Evolutionary conservation across 1,139 yeast genomes (phyloP).

Genomic region (Yamadazyma taylorii): DNA sequence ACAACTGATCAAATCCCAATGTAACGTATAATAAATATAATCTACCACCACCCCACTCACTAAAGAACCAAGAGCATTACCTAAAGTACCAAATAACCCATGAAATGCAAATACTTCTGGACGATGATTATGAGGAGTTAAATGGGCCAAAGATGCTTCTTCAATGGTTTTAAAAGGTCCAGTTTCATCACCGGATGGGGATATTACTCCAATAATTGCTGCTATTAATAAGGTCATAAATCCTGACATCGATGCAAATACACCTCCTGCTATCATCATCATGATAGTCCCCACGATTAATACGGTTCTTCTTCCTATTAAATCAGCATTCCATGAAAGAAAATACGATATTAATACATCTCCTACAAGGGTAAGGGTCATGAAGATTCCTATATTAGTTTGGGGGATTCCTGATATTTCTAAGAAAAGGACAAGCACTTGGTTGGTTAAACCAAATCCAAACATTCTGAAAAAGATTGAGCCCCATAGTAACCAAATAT

Average conservation of each 20-base stretch:
- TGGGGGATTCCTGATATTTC: constrained; percentile 57
- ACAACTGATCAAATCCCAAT: constrained; percentile 38
- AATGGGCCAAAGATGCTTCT: constrained; percentile 81
- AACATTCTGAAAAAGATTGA: constrained; percentile 73
- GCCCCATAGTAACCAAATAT: constrained; percentile 65
- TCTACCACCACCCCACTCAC: constrained; percentile 61
- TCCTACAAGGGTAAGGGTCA: constrained; percentile 80
- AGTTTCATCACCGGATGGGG: constrained; percentile 90
- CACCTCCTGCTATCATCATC: constrained; percentile 70
- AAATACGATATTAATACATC: constrained; percentile 72
- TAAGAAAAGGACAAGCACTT: constrained; percentile 72
- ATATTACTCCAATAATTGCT: constrained; percentile 60
- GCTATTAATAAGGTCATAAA: constrained; percentile 61
- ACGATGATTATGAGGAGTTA: constrained; percentile 64
- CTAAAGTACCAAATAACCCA: constrained; percentile 66
- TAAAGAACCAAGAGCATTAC: constrained; percentile 75
- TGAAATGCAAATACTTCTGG: constrained; percentile 77
- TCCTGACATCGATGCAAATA: constrained; percentile 52
- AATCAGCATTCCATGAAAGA: constrained; percentile 78
- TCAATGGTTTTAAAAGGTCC: constrained; percentile 92
- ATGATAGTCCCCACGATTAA: constrained; percentile 64
- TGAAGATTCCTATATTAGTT: constrained; percentile 68
- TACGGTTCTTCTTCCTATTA: constrained; percentile 69
- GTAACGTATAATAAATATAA: constrained; percentile 30
- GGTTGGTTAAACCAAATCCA: constrained; percentile 81